Conservation (phyloP, 352 stramenopile species). For the Globisporangium takayamanum region DNA sequence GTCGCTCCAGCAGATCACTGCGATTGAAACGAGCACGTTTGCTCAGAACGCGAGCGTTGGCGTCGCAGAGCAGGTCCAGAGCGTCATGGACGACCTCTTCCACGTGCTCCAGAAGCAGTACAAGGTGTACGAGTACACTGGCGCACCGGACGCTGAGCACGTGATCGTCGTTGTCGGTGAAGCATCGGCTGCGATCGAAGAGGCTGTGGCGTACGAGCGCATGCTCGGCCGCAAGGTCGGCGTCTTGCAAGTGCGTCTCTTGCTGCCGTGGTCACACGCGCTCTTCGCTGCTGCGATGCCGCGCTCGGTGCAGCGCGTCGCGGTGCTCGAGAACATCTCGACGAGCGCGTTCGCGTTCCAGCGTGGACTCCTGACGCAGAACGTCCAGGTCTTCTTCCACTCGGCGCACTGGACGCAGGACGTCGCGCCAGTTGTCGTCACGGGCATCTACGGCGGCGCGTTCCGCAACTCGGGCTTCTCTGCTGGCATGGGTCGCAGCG, state of each 20-base stretch:
- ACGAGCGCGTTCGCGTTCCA: slow-evolving; percentile 58
- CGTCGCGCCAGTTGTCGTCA: slow-evolving; percentile 36
- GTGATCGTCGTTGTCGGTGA: slow-evolving; percentile 72
- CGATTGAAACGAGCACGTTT: slow-evolving; percentile 19
- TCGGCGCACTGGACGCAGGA: slow-evolving; percentile 33
- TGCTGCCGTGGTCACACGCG: slow-evolving; percentile 67
- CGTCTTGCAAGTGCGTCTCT: slow-evolving; percentile 62
- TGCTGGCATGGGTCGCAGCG: slow-evolving; percentile 54
- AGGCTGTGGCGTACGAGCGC: slow-evolving; percentile 67
- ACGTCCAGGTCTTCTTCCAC: slow-evolving; percentile 72
- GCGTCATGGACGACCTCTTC: slow-evolving; percentile 70
- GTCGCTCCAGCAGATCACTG: slow-evolving; percentile 42
- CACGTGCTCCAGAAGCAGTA: slow-evolving; percentile 73
- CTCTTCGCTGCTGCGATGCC: slow-evolving; percentile 67
- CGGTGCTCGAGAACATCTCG: slow-evolving; percentile 70
- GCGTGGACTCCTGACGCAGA: slow-evolving; percentile 55
- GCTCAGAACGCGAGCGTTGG: slow-evolving; percentile 11
- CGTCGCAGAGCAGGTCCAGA: slow-evolving; percentile 61
- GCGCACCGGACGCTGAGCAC: slow-evolving; percentile 50
- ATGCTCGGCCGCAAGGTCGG: slow-evolving; percentile 72
- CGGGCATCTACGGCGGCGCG: slow-evolving; percentile 61
- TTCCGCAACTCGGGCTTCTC: slow-evolving; percentile 64
- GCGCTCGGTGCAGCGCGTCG: slow-evolving; percentile 42
- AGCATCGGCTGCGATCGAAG: slow-evolving; percentile 41
- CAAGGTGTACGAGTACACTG: slow-evolving; percentile 77